Evolutionary conservation across 768 basidiomycete genomes (phyloP), one percentile per base, ranked within the genome.

Genomic region (Tubosaeta brunneosetosa): DNA sequence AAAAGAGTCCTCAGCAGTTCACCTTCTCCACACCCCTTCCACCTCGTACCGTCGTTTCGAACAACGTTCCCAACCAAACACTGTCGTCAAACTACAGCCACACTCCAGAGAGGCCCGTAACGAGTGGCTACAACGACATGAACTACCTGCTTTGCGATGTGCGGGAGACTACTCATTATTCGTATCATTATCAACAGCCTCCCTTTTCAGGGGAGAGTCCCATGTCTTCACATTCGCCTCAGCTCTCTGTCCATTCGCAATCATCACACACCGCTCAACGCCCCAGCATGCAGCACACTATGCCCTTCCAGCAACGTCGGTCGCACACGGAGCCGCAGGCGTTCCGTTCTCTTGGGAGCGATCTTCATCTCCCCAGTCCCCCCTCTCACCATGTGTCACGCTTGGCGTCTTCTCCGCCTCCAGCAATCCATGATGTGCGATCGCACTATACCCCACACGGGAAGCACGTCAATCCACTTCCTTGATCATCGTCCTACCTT

Each of bases 301-400:
- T 78, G 51, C 69, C 79, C 13, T 85, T 78, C 62, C 74, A 76
- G 37, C 81, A 80, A 57, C 76, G 83, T 55, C 77, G 84, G 47
- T 74, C 82, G 36, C 70, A 79, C 47, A 81, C 80, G 29, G 84
- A 84, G 44, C 75, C 82, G 22, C 80, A 80, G 57, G 74, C 73
- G 16, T 81, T 75, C 65, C 71, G 69, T 51, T 69, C 78, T 34
- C 68, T 77, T 46, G 72, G 71, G 29, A 74, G 78, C 53, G 76
- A 76, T 56, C 76, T 77, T 52, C 80, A 78, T 64, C 75, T 78
- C 51, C 73, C 77, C 12, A 74, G 75, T 55, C 74, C 77, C 26
- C 58, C 71, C 12, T 76, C 76, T 32, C 70, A 73, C 32, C 68
- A 66, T 49, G 64, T 61, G 38, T 61, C 74, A 27, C 78, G 79